phyloP scores from a whole-genome alignment of 345 rosid genomes.

The Arabidopsis suecica region DNA sequence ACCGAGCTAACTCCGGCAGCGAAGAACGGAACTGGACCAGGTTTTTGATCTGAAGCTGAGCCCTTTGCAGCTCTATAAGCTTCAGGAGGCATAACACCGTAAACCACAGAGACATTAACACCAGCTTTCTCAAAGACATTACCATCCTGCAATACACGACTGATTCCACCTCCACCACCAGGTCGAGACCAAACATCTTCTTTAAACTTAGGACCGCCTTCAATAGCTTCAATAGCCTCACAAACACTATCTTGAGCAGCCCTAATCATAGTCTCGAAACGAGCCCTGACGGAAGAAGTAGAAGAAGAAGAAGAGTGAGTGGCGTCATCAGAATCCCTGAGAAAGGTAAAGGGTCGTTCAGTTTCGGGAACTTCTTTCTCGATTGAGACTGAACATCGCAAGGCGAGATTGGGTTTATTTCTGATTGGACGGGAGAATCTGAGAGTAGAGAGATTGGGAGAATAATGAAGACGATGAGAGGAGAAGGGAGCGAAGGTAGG shows the following conservation, averaged over 20 bases:
- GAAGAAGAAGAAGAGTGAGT: slow-evolving; percentile 44
- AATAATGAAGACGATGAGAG: slow-evolving; percentile 27
- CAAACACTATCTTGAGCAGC: slow-evolving; percentile 83
- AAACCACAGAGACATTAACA: slow-evolving; percentile 93
- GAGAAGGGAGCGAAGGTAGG: slow-evolving; percentile 32
- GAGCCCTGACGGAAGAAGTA: slow-evolving; percentile 60
- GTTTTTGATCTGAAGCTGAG: slow-evolving; percentile 66
- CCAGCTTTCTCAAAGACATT: slow-evolving; percentile 97
- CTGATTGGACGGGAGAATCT: slow-evolving; percentile 27
- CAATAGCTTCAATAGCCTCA: slow-evolving; percentile 69
- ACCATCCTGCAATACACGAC: slow-evolving; percentile 91
- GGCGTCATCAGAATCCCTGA: slow-evolving; percentile 60
- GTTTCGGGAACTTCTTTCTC: slow-evolving; percentile 68
- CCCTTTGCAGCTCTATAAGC: slow-evolving; percentile 95
- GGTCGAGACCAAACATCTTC: slow-evolving; percentile 99
- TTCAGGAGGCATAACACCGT: slow-evolving; percentile 99
- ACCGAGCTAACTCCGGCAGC: slow-evolving; percentile 99
- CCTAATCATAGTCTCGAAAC: slow-evolving; percentile 92
- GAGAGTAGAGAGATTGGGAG: slow-evolving; percentile 28
- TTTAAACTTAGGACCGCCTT: slow-evolving; percentile 71
- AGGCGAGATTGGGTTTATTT: slow-evolving; percentile 17
- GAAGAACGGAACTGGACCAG: slow-evolving; percentile 86
- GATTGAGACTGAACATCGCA: slow-evolving; percentile 60
- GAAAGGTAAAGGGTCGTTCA: slow-evolving; percentile 79
- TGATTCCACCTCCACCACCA: slow-evolving; percentile 99